phyloP scores from a whole-genome alignment of 176 grass and related monocot genomes.

The Luzula sylvatica region DNA sequence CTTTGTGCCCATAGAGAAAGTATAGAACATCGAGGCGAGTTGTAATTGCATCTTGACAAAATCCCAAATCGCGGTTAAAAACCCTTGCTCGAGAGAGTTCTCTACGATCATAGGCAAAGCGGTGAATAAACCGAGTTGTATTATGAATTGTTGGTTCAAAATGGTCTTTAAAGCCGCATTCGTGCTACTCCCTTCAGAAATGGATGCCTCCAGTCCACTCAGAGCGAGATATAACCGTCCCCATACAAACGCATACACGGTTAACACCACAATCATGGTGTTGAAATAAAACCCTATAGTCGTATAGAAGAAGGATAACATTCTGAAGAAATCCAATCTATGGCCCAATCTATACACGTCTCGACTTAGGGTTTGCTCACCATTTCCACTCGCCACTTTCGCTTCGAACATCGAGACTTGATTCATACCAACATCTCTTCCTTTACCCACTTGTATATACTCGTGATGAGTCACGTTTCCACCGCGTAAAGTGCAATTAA shows the following conservation, averaged over 20 bases:
- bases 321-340: slow-evolving; percentile 88
- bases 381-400: slow-evolving; percentile 82
- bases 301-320: slow-evolving; percentile 95
- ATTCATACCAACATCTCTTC: slow-evolving; percentile 83
- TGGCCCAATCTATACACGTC: slow-evolving; percentile 90
- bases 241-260: slow-evolving; percentile 94
- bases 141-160: slow-evolving; percentile 90
- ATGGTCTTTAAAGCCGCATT: slow-evolving; percentile 79
- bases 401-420: slow-evolving; percentile 95
- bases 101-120: slow-evolving; percentile 95
- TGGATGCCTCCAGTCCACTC: slow-evolving; percentile 70
- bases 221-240: slow-evolving; percentile 92
- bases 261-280: slow-evolving; percentile 90
- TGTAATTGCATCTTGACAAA: slow-evolving; percentile 94
- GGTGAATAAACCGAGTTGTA: slow-evolving; percentile 88
- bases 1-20: slow-evolving; percentile 96
- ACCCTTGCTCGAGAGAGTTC: slow-evolving; percentile 84
- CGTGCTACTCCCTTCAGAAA: slow-evolving; percentile 49
- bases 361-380: slow-evolving; percentile 86
- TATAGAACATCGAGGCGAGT: slow-evolving; percentile 90
- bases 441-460: slow-evolving; percentile 94
- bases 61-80: slow-evolving; percentile 84
- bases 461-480: slow-evolving; percentile 95
- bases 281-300: slow-evolving; percentile 96
- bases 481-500: slow-evolving; percentile 89